These are phyloP conservation scores for Nitzschia inconspicua DNA, from an alignment of 108 stramenopile genomes.

Conservation along the genomic window DNA sequence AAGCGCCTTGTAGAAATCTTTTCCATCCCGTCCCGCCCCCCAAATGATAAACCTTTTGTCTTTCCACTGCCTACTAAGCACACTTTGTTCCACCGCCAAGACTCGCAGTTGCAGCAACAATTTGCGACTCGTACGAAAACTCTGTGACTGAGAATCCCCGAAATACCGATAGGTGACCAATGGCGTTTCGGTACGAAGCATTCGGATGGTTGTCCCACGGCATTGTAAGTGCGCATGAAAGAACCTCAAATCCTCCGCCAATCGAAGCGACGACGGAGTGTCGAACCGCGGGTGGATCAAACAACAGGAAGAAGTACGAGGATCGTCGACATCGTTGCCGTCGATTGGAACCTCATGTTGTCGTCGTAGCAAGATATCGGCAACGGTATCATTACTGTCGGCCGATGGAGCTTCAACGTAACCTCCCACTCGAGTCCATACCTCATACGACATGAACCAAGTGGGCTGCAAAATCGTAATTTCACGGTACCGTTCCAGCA, in stretches of 20 bases:
- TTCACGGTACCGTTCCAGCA: conserved; percentile 82
- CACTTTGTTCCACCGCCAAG: conserved; percentile 61
- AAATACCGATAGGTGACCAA: conserved; percentile 82
- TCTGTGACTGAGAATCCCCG: conserved; percentile 59
- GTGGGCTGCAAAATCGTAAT: conserved; percentile 89
- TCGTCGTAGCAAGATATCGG: not conserved
- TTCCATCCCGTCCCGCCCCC: conserved; percentile 91
- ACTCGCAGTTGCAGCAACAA: conserved; percentile 69
- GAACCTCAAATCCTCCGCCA: conserved; percentile 89
- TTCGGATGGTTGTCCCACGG: conserved; percentile 41
- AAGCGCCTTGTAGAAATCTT: conserved; percentile 82
- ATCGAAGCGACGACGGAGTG: conserved; percentile 39
- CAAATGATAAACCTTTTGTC: conserved; percentile 60
- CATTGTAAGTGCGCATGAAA: conserved; percentile 75
- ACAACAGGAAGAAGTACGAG: not conserved
- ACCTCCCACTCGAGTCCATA: conserved; percentile 70
- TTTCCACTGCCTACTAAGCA: conserved; percentile 32
- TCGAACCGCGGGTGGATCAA: conserved; percentile 43
- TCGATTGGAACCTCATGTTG: no score
- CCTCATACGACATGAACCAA: conserved; percentile 60
- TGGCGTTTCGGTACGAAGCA: conserved; percentile 46
- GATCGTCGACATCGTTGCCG: no score
- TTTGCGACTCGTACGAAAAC: conserved; percentile 74
- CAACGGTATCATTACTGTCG: not conserved
- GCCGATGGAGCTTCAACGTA: conserved; percentile 53